Evolutionary conservation across 768 basidiomycete species (phyloP).

Genomic region (Naganishia antarctica): DNA sequence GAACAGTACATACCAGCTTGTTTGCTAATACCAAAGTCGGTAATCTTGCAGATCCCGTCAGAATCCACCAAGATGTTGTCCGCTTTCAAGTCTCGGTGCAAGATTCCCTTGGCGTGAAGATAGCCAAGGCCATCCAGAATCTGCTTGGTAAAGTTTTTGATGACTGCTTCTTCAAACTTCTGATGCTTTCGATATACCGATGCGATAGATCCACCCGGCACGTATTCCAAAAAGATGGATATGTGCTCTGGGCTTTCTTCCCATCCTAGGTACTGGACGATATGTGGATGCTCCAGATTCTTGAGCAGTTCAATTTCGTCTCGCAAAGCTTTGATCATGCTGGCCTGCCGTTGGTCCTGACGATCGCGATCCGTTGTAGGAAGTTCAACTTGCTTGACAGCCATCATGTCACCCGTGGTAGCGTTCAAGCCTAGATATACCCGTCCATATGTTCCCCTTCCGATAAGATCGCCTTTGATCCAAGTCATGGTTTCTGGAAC

Average conservation of each 20-base stretch:
- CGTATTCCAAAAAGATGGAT: slow-evolving; percentile 98
- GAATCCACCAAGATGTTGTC: slow-evolving; percentile 97
- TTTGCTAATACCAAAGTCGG: slow-evolving; percentile 92
- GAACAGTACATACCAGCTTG: slow-evolving; percentile 55
- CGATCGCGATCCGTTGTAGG: slow-evolving; percentile 87
- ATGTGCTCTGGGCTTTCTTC: slow-evolving; percentile 81
- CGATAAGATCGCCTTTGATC: slow-evolving; percentile 96
- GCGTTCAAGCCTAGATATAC: slow-evolving; percentile 95
- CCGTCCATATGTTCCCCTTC: slow-evolving; percentile 91
- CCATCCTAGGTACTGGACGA: slow-evolving; percentile 82
- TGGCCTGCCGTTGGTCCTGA: slow-evolving; percentile 74
- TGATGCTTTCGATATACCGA: slow-evolving; percentile 82
- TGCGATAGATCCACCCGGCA: slow-evolving; percentile 91
- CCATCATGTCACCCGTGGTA: slow-evolving; percentile 96
- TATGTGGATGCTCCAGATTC: slow-evolving; percentile 91
- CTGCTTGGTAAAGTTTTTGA: slow-evolving; percentile 86
- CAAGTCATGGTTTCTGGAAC: slow-evolving; percentile 87
- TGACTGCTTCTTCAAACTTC: slow-evolving; percentile 84
- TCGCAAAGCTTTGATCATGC: slow-evolving; percentile 83
- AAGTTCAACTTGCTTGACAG: slow-evolving; percentile 97
- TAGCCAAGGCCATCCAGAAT: slow-evolving; percentile 88
- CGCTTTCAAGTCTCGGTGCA: slow-evolving; percentile 94
- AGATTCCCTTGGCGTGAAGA: slow-evolving; percentile 81
- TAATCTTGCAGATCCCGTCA: slow-evolving; percentile 89
- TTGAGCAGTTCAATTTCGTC: slow-evolving; percentile 92